Percentiles rank a stretch among this genome's conserved stretches.
phyloP scores from a whole-genome alignment of 2,329 filamentous ascomycete genomes.

The Cryoendolithus antarcticus region DNA sequence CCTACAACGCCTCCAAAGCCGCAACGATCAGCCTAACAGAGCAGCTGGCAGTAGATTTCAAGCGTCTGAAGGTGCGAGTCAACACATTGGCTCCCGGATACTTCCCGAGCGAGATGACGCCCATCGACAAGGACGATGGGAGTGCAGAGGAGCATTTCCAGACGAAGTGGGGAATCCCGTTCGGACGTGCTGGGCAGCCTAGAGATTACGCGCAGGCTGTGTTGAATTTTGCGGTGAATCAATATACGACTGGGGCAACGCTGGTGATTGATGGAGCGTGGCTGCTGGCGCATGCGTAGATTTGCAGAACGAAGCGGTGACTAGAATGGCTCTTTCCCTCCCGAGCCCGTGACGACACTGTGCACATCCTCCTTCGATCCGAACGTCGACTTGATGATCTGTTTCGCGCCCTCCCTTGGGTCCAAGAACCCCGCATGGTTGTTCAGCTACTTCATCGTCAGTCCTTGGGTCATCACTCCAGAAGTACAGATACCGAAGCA shows the following conservation, averaged over 20 bases:
- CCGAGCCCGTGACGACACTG: conserved; percentile 12
- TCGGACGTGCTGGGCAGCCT: conserved; percentile 26
- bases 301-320: neutral
- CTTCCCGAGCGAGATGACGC: conserved; percentile 47
- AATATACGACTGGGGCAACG: conserved; percentile 52
- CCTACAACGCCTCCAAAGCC: conserved; percentile 38
- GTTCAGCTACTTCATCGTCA: conserved; percentile 9
- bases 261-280: conserved; percentile 53
- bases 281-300: conserved; percentile 26
- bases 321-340: conserved; percentile 15
- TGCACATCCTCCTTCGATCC: conserved; percentile 17
- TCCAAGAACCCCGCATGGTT: conserved; percentile 13
- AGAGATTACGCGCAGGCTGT: conserved; percentile 42
- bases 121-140: conserved; percentile 35
- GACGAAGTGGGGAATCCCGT: conserved; percentile 25
- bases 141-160: conserved; percentile 36
- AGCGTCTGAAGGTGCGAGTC: conserved; percentile 41
- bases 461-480: too few species aligned
- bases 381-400: conserved; percentile 11
- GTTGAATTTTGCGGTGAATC: conserved; percentile 40
- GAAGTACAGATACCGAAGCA: too few species aligned
- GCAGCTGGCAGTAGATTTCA: conserved; percentile 41
- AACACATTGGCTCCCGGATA: conserved; percentile 46
- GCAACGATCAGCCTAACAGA: conserved; percentile 42
- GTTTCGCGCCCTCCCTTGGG: conserved; percentile 19